Base-by-base conservation (phyloP, 2,329 filamentous ascomycete genomes). In the Pseudogymnoascus sp. region DNA sequence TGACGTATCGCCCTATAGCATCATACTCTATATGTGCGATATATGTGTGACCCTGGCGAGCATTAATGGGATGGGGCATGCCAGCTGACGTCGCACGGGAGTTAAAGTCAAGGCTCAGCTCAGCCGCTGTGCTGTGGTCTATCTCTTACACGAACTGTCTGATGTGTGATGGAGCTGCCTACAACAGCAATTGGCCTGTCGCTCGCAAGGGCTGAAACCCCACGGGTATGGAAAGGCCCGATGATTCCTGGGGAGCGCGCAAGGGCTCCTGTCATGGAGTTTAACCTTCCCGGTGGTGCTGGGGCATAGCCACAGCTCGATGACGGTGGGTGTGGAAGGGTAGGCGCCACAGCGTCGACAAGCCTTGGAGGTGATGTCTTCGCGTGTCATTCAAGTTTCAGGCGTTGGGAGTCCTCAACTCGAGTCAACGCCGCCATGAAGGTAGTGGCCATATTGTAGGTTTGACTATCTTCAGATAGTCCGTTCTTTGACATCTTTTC, bases 301-400 rank as follows among this genome's bases (percentile, higher is more conserved):
- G 33, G 47, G n/a, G 11, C 28, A 54, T 14, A 54, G 47, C 47
- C 47, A 54, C 28, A 54, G 47, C 33, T 16, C n/a, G 33, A 54
- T 54, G 47, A 54, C 47, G 47, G 18, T 54, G 28, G 33, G 28
- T 18, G 22, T 33, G 25, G 14, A 8, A 3, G 28, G 28, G n/a
- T 18, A 20, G 16, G 47, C 28, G 47, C 28, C 47, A 54, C 47
- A 54, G 47, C 9, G n/a, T 33, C 5, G 9, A 7, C 9, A 18
- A 54, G 25, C 2, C 47, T 54, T 18, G 8, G 43, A 50, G 25
- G 47, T 33, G 28, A 20, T 12, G 47, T 16, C 25, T 14, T 54
- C 28, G 47, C 47, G 47, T 54, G 47, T 54, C 47, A 54, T 54
- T 18, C 47, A 18, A 33, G 47, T 54, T 54, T 54, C 47, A 54